These are phyloP conservation scores for Biscutella auriculata DNA, from an alignment of 441 rosid species.

Conservation along the genomic window DNA sequence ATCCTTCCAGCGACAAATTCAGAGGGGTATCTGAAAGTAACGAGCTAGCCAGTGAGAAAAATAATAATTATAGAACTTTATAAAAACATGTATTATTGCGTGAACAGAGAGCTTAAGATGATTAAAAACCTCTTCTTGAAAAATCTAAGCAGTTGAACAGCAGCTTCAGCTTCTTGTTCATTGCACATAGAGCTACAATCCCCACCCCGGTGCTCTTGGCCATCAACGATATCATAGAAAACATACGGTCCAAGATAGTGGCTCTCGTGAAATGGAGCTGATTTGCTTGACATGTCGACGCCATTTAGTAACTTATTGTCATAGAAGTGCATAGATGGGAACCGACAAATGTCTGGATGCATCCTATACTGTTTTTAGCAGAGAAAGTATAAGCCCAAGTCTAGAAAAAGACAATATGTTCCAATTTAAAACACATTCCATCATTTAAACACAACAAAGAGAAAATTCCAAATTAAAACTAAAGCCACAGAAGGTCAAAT, in stretches of 20 bases:
- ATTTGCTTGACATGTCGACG: constrained; percentile 50
- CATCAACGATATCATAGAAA: constrained; percentile 73
- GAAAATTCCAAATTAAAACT: not conserved
- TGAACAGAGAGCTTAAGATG: not conserved
- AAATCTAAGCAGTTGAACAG: constrained; percentile 61
- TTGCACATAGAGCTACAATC: constrained; percentile 69
- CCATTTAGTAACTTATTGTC: constrained; percentile 83
- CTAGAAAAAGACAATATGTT: not conserved
- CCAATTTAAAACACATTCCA: not conserved
- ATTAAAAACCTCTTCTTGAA: constrained; percentile 54
- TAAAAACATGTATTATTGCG: not conserved
- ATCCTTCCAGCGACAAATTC: constrained; percentile 74
- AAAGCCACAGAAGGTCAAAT: not conserved
- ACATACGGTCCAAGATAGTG: constrained; percentile 68
- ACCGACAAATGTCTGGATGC: constrained; percentile 89
- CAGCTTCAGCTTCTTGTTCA: constrained; percentile 88
- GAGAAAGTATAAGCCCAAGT: constrained; percentile 15
- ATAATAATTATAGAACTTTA: not conserved
- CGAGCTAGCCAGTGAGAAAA: constrained; percentile 7
- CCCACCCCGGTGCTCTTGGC: constrained; percentile 69
- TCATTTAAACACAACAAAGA: not conserved
- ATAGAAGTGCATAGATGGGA: constrained; percentile 89
- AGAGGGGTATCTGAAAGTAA: constrained; percentile 52
- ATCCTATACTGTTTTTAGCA: constrained; percentile 76
- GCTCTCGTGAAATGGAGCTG: constrained; percentile 62